Conservation (phyloP, 129 eudicot genomes). For the Deinandra increscens region DNA sequence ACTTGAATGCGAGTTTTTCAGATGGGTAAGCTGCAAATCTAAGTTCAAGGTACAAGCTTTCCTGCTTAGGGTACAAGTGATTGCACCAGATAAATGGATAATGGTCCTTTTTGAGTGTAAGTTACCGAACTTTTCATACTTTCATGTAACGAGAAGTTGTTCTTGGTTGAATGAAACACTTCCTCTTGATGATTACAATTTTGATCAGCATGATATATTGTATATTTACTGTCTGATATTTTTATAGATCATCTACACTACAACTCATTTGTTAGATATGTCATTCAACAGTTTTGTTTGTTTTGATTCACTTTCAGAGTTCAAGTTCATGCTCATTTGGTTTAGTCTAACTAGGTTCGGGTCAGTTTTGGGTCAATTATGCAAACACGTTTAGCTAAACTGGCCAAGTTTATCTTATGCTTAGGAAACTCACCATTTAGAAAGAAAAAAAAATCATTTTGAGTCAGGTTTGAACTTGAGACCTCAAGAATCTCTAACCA, state of each 20-base stretch:
- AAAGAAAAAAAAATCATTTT: no score
- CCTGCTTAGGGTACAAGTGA: slow-evolving; percentile 1
- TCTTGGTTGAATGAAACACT: slow-evolving; percentile 14
- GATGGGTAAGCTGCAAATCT: slow-evolving; percentile 11
- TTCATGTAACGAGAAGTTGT: slow-evolving; percentile 18
- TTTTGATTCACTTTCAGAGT: background rate
- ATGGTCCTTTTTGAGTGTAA: slow-evolving; percentile 23
- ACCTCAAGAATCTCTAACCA: no score
- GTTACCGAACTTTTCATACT: slow-evolving; percentile 18
- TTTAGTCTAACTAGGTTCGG: no score
- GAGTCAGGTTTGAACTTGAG: no score
- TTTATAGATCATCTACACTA: background rate
- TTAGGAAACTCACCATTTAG: no score
- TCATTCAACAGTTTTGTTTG: background rate
- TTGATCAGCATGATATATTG: slow-evolving; percentile 7
- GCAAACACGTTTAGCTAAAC: no score
- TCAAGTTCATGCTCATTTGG: background rate
- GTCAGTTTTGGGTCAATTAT: no score
- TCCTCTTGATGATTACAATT: slow-evolving; percentile 12
- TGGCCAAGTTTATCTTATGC: no score
- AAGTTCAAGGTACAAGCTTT: slow-evolving; percentile 7
- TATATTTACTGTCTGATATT: slow-evolving; percentile 10
- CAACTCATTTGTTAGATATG: background rate
- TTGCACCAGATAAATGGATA: slow-evolving; percentile 12
- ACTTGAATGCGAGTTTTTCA: slow-evolving; percentile 26